These are phyloP conservation scores for Serendipita sp. DNA, from an alignment of 1,284 basidiomycete genomes.

Conservation along the genomic window DNA sequence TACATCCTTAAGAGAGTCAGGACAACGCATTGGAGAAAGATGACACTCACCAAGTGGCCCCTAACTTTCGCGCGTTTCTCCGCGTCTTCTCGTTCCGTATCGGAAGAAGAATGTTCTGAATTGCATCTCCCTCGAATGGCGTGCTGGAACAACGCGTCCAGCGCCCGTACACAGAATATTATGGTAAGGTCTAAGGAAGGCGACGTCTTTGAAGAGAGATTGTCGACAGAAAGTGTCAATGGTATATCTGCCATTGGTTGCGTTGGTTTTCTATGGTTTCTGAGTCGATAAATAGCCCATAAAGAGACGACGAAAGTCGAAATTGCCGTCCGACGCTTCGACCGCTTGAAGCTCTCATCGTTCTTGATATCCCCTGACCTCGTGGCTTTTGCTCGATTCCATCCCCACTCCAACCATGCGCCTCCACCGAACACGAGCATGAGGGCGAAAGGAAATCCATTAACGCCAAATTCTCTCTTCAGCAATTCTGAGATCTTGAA, in stretches of 20 bases:
- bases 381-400: conserved; percentile 14
- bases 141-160: conserved; percentile 43
- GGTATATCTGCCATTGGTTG: conserved; percentile 22
- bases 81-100: conserved; percentile 8
- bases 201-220: conserved; percentile 34
- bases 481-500: conserved; percentile 25
- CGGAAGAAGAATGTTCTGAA: conserved; percentile 13
- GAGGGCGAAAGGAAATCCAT: conserved; percentile 54
- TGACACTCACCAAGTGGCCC: conserved; percentile 25
- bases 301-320: not conserved
- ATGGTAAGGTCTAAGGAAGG: conserved; percentile 55
- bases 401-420: conserved; percentile 28
- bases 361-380: not conserved
- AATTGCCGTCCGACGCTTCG: not conserved
- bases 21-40: not conserved
- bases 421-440: conserved; percentile 51
- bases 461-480: conserved; percentile 37
- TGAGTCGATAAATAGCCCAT: conserved; percentile 16
- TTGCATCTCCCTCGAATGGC: conserved; percentile 16
- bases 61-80: conserved; percentile 22
- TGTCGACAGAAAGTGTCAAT: conserved; percentile 41
- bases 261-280: not conserved
- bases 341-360: conserved; percentile 9
- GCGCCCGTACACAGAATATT: conserved; percentile 50
- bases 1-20: conserved; percentile 28